Evolutionary conservation across 2,329 filamentous ascomycete species (phyloP), one percentile per base, ranked within the genome.

Genomic region (Amauroascus verrucosus): DNA sequence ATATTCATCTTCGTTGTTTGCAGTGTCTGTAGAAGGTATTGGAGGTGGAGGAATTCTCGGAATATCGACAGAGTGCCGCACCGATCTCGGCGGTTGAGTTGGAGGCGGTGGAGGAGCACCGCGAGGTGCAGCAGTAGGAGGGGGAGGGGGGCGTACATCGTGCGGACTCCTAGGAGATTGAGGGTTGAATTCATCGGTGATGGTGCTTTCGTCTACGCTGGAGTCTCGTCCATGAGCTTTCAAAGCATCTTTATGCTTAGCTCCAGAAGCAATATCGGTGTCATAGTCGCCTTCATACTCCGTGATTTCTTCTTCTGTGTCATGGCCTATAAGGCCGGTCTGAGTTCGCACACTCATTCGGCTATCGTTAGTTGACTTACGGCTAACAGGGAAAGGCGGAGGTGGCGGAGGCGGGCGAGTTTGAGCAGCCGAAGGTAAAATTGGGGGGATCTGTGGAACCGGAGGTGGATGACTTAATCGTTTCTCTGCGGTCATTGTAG

Each of bases 271-370:
- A 65, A 97, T 97, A 66, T 97, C 93, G 6, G 93, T 97, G 62
- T 97, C 93, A 66, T 97, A 97, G 65, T 97, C 93, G 6, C 91
- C 93, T 65, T 98, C 93, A 64, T 97, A 97, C 64, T 96, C 91
- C 0, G 88, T 94, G 32, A 88, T 79, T 63, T 94, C 89, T 55
- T 86, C 88, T 55, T 85, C 84, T 24, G 82, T 83, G 13, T 84
- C 83, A 38, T 78, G 71, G 72, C 77, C 56, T 73, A 73, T 54
- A 72, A 57, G 76, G 64, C 52, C 70, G 52, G 71, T 69, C 14
- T 77, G 71, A 11, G 74, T 70, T 9, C 71, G 61, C 14, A 58
- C 58, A 50, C 64, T 68, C 11, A 54, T 58, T 46, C 72, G 72
- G 51, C 74, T 75, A 59, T 84, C 80, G 46, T 73, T 71, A 1